Evolutionary conservation across 1,139 yeast species (phyloP).

Genomic region (Geotrichum reessii): DNA sequence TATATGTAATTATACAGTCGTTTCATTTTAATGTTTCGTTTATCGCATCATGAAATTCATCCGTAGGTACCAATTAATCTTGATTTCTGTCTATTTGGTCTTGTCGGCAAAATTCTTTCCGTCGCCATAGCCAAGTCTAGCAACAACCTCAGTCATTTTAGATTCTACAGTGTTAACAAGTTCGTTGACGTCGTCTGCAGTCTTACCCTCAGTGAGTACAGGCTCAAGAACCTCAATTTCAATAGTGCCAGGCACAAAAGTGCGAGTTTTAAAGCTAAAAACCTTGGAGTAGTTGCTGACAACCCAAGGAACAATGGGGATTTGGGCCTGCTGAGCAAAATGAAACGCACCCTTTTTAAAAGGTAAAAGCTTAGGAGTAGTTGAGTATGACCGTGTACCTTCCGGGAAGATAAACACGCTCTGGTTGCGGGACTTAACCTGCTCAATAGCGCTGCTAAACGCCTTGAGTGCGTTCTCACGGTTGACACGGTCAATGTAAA

Average conservation of each 20-base stretch:
- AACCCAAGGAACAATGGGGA: conserved; percentile 84
- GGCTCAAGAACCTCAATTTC: conserved; percentile 64
- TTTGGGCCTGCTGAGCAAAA: conserved; percentile 84
- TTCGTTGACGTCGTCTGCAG: conserved; percentile 53
- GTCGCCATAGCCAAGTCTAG: conserved; percentile 31
- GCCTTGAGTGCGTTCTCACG: conserved; percentile 72
- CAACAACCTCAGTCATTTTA: conserved; percentile 39
- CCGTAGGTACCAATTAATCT: background rate
- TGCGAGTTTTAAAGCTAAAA: conserved; percentile 51
- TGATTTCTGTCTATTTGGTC: conserved; percentile 1
- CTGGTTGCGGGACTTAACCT: conserved; percentile 51
- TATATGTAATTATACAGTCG: background rate
- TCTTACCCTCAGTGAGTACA: conserved; percentile 51
- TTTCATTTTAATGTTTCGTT: background rate
- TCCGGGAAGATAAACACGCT: conserved; percentile 84
- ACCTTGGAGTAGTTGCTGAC: conserved; percentile 79
- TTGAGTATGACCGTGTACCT: conserved; percentile 84
- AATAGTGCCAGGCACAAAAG: conserved; percentile 52
- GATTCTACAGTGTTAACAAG: conserved; percentile 40
- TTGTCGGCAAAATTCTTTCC: conserved; percentile 14
- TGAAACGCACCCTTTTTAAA: conserved; percentile 98
- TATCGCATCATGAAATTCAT: background rate
- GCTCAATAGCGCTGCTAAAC: conserved; percentile 60
- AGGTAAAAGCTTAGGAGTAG: conserved; percentile 68
- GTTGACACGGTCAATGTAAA: conserved; percentile 79